Base-by-base conservation (phyloP, 768 basidiomycete species). In the Paxillus rubicundulus region DNA sequence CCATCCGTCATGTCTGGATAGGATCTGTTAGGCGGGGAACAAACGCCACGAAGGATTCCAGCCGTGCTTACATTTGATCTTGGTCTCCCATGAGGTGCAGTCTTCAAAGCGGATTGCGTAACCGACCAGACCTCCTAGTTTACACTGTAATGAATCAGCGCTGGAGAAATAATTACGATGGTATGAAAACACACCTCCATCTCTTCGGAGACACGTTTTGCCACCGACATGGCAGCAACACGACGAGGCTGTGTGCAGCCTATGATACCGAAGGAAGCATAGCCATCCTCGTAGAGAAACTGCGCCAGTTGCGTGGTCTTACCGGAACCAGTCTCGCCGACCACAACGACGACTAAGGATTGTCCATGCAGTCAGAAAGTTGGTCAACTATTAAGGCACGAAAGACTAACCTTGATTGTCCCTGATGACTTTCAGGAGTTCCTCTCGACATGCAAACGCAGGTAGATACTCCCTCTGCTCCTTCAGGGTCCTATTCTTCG, bases 251-350 rank as follows among this genome's bases (percentile, higher is more conserved):
- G 97, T 0, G 97, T 99, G 65, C 97, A 99, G 10, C 96, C 96
- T 45, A 99, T 85, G 39, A 98, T 78, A 16, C 96, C 96, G 71
- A 85, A 81, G 4, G 81, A 67, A 59, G 94, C 91, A 69, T 96
- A 99, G 0, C 97, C 97, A 56, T 99, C 97, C 68, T 99, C 97
- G 65, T 98, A 92, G 55, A 99, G 70, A 72, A 93, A 99, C 65
- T 99, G 97, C 0, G 91, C 77, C 6, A 99, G 75, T 68, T 99
- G 97, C 0, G 97, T 98, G 1, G 97, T 99, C 74, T 99, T 99
- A 6, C 97, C 97, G 0, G 96, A 98, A 9, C 97, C 97, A n/a
- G 97, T 99, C 72, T 99, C 97, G n/a, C 97, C 97, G 37, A 99
- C 90, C 36, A 98, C 92, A 51, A 99, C 84, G 43, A 90, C 77